Evolutionary conservation across 139 green algal species (phyloP), one percentile per base, ranked within the genome.

Genomic region (Chlamydomonas sp.): DNA sequence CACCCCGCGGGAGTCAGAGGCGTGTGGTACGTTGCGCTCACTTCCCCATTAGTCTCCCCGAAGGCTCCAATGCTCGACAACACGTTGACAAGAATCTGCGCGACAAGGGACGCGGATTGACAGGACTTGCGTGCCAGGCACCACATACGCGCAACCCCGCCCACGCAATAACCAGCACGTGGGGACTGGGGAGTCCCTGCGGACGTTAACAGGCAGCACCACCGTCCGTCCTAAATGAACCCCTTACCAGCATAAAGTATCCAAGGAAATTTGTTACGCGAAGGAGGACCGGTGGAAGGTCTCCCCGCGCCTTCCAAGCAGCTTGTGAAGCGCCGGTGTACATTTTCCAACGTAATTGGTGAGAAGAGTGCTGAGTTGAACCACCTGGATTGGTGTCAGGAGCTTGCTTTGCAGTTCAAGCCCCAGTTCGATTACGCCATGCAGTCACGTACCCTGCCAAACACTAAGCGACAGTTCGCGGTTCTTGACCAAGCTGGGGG

Each of bases 1-100:
- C 78, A 96, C 90, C 93, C 93, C 8, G 93, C 83, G 17, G 94
- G 90, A 3, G 92, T 96, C 12, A 96, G 72, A 3, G 91, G 91
- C 62, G 92, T 94, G 2, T 17, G 62, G 63, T 87, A 95, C 58
- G 90, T 78, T 10, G 64, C 67, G 63, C 88, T 92, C n/a, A 95
- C 62, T n/a, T 85, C 80, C 63, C 75, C 69, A 17, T 96, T 96
- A 7, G 89, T 93, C 3, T 85, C 88, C 6, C 94, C 93, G 5
- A 96, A 84, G 4, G 87, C 66, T 1, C 94, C 93, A 8, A 74
- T 86, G 17, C 82, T 85, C 0, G 88, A 87, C 1, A 92, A 83
- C 0, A 91, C 81, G 68, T 96, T 96, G 0, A 96, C 89, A 2
- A 84, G 18, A 1, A 96, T 92, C 8, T 95, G 64, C 14, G 60